Conservation (phyloP, 371 early-diverging fungal genomes). For the Syncephalastrum contaminatum region DNA sequence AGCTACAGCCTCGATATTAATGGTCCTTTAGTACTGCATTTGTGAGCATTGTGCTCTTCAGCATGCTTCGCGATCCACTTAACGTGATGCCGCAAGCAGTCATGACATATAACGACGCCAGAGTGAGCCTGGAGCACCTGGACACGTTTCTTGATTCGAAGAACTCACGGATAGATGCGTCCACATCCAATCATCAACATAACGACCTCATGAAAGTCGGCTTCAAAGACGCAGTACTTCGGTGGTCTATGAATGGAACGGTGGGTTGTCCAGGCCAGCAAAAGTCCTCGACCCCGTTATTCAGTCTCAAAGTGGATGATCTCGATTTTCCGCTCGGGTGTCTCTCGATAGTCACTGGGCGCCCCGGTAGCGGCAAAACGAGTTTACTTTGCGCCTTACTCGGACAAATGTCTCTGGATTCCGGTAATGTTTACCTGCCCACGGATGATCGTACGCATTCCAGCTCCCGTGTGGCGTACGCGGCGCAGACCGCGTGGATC, state of each 20-base stretch:
- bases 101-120: slow-evolving; percentile 57
- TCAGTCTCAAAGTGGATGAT: neutral
- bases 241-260: slow-evolving; percentile 16
- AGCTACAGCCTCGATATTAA: neutral
- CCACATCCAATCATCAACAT: slow-evolving; percentile 9
- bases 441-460: slow-evolving; percentile 17
- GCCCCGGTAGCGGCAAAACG: slow-evolving; percentile 66
- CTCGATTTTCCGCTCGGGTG: slow-evolving; percentile 56
- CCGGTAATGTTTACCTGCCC: slow-evolving; percentile 48
- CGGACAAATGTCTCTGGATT: slow-evolving; percentile 56
- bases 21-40: slow-evolving; percentile 49
- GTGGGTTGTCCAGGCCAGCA: neutral
- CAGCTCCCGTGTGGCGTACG: slow-evolving; percentile 60
- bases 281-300: neutral
- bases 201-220: slow-evolving; percentile 15
- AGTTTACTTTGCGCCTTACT: slow-evolving; percentile 67
- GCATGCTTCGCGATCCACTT: slow-evolving; percentile 59
- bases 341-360: slow-evolving; percentile 62
- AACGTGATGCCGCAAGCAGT: slow-evolving; percentile 64
- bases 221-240: slow-evolving; percentile 23
- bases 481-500: slow-evolving; percentile 81
- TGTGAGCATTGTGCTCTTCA: slow-evolving; percentile 65
- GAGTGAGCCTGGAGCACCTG: slow-evolving; percentile 55
- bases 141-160: slow-evolving; percentile 46
- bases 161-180: slow-evolving; percentile 14